Evolutionary conservation across 441 rosid genomes (phyloP), one percentile per base, ranked within the genome.

Genomic region (Adansonia rubrostipa): DNA sequence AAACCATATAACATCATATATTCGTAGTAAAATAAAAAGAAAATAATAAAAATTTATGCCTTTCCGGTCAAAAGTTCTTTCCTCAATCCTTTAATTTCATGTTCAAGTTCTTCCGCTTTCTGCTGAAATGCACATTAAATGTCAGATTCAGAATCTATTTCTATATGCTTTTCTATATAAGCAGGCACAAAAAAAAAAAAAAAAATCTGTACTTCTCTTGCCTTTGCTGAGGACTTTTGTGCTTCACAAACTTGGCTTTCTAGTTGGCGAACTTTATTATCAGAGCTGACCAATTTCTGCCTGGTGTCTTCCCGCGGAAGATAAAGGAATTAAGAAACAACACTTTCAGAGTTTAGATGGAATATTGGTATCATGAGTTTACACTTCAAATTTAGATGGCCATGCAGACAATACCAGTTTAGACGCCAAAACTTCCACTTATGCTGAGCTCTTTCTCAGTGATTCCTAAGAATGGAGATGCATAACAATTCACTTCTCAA

Each of bases 241-340:
- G 89, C 94, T 83, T 93, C 92, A 44, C 86, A 85, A 82, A 92
- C 81, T 85, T 92, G 98, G 80, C 92, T 85, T 86, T 96, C 99
- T 75, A 96, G 90, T 87, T 89, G 97, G 66, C 98, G 97, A 83
- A 88, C 87, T 88, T 86, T 96, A 82, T 93, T 94, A 74, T 94
- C 98, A 40, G 98, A 90, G 44, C 60, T 74, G 60, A 94, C 95
- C 89, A 94, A 88, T 86, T 90, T 94, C 80, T 90, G 92, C 86
- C 98, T 89, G 5, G 95, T 87, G 74, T 93, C 98, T 82, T 96
- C 98, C 98, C 93, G 86, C 73, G 76, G 74, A 76, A 83, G 53
- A 73, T 11, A 22, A 71, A 75, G 67, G 51, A 71, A 76, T 75
- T 2, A 20, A 71, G 22, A 78, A 61, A 56, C 50, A 61, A 73